Conservation (phyloP, 1,139 yeast genomes). For the Hemisphaericaspora xylofermentans region DNA sequence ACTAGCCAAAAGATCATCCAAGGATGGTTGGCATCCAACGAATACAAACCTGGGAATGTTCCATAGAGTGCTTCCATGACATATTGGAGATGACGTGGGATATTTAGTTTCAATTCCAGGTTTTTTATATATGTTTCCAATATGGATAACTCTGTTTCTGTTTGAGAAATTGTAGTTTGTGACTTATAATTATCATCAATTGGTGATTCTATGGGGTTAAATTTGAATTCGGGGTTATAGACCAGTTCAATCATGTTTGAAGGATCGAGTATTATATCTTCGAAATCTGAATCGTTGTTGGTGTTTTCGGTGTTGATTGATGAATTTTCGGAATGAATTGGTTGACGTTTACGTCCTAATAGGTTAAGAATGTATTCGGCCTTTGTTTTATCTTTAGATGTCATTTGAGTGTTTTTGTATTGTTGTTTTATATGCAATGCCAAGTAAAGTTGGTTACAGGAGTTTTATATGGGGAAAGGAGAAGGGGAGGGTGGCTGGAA, state of each 20-base stretch:
- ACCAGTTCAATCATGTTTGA: conserved; percentile 1
- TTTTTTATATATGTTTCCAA: conserved; percentile 19
- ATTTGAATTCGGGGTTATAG: conserved; percentile 1
- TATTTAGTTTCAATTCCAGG: conserved; percentile 14
- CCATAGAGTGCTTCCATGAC: conserved; percentile 30
- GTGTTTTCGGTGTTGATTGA: background rate
- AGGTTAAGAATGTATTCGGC: background rate
- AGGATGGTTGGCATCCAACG: conserved; percentile 82
- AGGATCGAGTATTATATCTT: conserved; percentile 1
- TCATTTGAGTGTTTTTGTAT: background rate
- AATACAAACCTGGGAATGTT: conserved; percentile 49
- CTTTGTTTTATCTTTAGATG: background rate
- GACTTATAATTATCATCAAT: conserved; percentile 20
- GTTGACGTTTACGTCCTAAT: conserved; percentile 1
- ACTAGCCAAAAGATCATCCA: conserved; percentile 89
- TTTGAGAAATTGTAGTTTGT: conserved; percentile 42
- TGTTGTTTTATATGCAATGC: background rate
- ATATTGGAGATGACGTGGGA: conserved; percentile 20
- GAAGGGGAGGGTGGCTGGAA: too few species aligned
- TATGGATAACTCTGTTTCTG: conserved; percentile 37
- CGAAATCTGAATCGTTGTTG: background rate
- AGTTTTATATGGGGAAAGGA: too few species aligned
- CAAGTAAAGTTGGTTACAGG: too few species aligned
- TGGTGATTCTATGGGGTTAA: conserved; percentile 5
- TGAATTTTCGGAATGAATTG: background rate